Conservation (phyloP, 306 rosid genomes). For the Cyclanthera cordifolia region DNA sequence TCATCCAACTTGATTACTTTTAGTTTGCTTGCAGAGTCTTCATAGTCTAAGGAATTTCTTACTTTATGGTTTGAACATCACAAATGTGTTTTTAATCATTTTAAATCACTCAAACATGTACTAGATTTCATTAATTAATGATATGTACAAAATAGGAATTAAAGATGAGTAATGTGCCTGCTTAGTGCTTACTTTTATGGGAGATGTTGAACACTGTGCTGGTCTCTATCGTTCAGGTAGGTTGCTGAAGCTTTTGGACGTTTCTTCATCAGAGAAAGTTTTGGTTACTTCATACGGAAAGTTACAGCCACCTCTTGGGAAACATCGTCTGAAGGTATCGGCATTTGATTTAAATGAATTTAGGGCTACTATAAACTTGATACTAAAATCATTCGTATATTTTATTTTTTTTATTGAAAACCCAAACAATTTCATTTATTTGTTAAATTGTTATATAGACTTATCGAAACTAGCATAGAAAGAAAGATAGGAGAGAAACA, state of each 20-base stretch:
- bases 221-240: conserved; percentile 44
- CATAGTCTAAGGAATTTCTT: not conserved
- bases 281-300: conserved; percentile 85
- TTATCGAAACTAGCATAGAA: too few relatives aligned
- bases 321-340: conserved; percentile 87
- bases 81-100: too few relatives aligned
- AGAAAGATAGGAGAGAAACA: too few relatives aligned
- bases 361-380: not conserved
- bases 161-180: conserved; percentile 2
- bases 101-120: too few relatives aligned
- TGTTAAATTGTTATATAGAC: too few relatives aligned
- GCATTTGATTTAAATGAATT: not conserved
- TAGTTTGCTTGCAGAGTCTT: not conserved
- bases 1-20: not conserved
- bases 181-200: not conserved
- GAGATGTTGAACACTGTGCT: not conserved
- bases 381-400: not conserved
- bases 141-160: not conserved
- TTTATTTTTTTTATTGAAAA: too few relatives aligned
- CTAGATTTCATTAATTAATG: too few relatives aligned
- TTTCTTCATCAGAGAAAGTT: conserved; percentile 53
- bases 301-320: conserved; percentile 94
- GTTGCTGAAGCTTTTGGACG: conserved; percentile 71
- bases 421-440: too few relatives aligned
- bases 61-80: not conserved